These are phyloP conservation scores for Cyclocybe aegerita DNA, from an alignment of 768 basidiomycete genomes.

Conservation along the genomic window DNA sequence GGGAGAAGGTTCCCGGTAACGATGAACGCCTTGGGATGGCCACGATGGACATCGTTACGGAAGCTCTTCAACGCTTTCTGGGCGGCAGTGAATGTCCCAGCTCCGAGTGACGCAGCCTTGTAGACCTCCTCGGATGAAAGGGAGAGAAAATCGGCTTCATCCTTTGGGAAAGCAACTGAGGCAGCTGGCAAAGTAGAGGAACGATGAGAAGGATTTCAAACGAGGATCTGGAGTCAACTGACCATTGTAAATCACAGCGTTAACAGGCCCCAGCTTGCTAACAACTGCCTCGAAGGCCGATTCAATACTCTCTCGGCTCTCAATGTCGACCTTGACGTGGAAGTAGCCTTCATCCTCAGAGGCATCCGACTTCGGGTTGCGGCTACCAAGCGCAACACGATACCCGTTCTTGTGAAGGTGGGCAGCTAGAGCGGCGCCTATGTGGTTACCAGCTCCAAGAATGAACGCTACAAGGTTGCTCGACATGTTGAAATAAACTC, in stretches of 20 bases:
- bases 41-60: slow-evolving; percentile 18
- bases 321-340: slow-evolving; percentile 37
- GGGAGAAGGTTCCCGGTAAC: slow-evolving; percentile 29
- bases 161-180: slow-evolving; percentile 8
- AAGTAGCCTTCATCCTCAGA: slow-evolving; percentile 19
- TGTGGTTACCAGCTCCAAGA: slow-evolving; percentile 25
- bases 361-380: slow-evolving; percentile 16
- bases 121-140: slow-evolving; percentile 20
- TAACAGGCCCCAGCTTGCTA: slow-evolving; percentile 38
- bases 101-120: slow-evolving; percentile 10
- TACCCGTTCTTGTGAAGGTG: slow-evolving; percentile 27
- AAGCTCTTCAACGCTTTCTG: slow-evolving; percentile 26
- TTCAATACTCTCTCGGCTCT: slow-evolving; percentile 27
- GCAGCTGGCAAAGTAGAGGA: slow-evolving; percentile 10
- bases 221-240: slow-evolving; percentile 10
- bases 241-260: slow-evolving; percentile 48
- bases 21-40: slow-evolving; percentile 29
- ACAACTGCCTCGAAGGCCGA: slow-evolving; percentile 36
- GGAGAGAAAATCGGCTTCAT: slow-evolving; percentile 20
- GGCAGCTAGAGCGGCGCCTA: slow-evolving; percentile 24
- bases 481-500: background rate
- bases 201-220: background rate
- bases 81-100: slow-evolving; percentile 22
- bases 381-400: slow-evolving; percentile 27
- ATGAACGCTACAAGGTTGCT: slow-evolving; percentile 25